These are phyloP conservation scores for Echinosophora koreensis DNA, from an alignment of 306 rosid species.

Conservation along the genomic window DNA sequence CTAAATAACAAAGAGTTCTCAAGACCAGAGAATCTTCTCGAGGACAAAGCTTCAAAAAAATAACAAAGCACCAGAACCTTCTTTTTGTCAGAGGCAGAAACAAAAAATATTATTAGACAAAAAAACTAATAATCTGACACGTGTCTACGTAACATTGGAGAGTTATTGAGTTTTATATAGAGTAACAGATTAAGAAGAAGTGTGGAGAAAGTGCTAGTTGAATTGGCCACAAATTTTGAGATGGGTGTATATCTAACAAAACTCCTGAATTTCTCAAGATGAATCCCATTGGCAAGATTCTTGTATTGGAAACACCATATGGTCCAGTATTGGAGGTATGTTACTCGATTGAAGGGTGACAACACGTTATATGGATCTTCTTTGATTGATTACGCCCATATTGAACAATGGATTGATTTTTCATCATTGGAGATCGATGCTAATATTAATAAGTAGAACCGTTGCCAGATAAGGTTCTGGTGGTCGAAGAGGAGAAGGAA, in stretches of 20 bases:
- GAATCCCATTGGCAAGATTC: constrained; percentile 91
- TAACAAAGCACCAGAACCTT: no score
- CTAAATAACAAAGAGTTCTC: no score
- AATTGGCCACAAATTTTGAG: constrained; percentile 61
- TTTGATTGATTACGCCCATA: constrained; percentile 65
- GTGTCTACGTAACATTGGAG: no score
- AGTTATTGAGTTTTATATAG: no score
- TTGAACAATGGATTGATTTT: constrained; percentile 95
- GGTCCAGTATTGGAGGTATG: constrained; percentile 83
- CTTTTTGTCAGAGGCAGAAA: no score
- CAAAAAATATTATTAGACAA: no score
- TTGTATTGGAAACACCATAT: constrained; percentile 79
- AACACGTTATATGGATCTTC: constrained; percentile 70
- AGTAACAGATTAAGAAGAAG: no score
- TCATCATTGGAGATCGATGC: constrained; percentile 76
- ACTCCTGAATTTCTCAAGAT: constrained; percentile 79
- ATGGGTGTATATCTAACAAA: constrained; percentile 81
- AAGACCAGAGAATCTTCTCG: no score
- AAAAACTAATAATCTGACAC: no score
- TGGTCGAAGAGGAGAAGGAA: no score
- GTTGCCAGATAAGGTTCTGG: no score
- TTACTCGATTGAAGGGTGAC: constrained; percentile 64
- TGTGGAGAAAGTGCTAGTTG: constrained; percentile 69
- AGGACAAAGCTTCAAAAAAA: no score
- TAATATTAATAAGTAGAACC: constrained; percentile 42